Conservation (phyloP, 768 basidiomycete species). For the Hortiboletus campestris region DNA sequence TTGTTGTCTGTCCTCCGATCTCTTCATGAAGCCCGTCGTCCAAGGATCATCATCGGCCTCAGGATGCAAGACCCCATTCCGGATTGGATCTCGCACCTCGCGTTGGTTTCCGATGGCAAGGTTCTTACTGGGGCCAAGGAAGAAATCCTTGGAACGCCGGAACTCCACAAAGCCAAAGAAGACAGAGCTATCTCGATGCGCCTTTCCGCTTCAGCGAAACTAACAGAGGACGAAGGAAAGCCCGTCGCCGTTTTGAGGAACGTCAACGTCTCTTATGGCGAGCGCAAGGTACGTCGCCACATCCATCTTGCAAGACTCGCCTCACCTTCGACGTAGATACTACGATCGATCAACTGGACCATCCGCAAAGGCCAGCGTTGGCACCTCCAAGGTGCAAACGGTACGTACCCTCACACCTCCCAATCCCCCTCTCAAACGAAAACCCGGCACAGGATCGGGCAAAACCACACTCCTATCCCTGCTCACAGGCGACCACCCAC, state of each 20-base stretch:
- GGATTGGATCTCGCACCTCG: conserved; percentile 69
- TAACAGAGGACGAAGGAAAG: conserved; percentile 23
- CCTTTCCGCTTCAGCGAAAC: not conserved
- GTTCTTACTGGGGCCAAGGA: conserved; percentile 53
- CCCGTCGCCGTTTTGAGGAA: conserved; percentile 60
- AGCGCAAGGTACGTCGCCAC: conserved; percentile 47
- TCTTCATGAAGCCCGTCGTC: conserved; percentile 47
- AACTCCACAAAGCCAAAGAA: conserved; percentile 4
- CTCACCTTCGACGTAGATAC: conserved; percentile 46
- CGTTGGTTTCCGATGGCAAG: conserved; percentile 46
- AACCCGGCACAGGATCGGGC: conserved; percentile 63
- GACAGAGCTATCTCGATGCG: not conserved
- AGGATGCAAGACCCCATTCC: conserved; percentile 72
- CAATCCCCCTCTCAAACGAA: not conserved
- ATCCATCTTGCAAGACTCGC: not conserved
- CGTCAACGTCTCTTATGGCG: conserved; percentile 70
- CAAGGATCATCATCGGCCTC: conserved; percentile 64
- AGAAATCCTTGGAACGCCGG: conserved; percentile 38
- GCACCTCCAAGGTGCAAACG: conserved; percentile 90
- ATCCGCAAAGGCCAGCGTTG: conserved; percentile 81
- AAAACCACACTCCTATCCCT: conserved; percentile 92
- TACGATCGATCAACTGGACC: conserved; percentile 78
- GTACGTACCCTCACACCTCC: conserved; percentile 35
- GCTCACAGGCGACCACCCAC: conserved; percentile 92
- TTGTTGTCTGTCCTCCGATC: conserved; percentile 55